Evolutionary conservation across 2,329 filamentous ascomycete genomes (phyloP).

Genomic region (Alternaria hordeiaustralica): DNA sequence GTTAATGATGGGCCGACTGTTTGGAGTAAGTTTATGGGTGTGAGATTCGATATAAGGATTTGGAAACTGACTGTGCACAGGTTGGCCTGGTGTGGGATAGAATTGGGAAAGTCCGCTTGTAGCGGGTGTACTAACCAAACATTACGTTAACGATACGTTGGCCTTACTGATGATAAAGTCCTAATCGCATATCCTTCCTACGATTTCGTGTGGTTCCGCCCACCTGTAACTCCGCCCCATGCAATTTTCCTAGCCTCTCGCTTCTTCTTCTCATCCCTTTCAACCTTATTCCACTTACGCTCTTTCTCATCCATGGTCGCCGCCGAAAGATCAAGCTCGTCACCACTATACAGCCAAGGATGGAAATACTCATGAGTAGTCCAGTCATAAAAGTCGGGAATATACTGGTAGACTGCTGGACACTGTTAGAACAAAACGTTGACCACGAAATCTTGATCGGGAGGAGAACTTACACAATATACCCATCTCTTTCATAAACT

Average conservation of each 20-base stretch:
- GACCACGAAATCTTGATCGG: background rate
- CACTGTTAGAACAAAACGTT: background rate
- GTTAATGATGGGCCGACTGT: slow-evolving; percentile 49
- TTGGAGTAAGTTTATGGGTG: slow-evolving; percentile 49
- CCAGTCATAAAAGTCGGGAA: background rate
- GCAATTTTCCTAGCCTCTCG: background rate
- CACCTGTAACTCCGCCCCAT: background rate
- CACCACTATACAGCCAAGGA: background rate
- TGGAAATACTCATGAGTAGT: background rate
- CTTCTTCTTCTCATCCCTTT: background rate
- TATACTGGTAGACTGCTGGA: background rate
- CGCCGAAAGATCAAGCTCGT: background rate
- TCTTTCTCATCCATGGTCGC: background rate
- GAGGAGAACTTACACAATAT: background rate
- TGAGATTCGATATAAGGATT: no score
- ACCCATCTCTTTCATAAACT: background rate
- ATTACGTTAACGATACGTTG: background rate
- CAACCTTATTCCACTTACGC: background rate
- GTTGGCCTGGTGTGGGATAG: slow-evolving; percentile 7
- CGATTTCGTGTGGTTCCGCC: background rate
- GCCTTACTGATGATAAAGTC: background rate
- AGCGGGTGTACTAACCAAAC: background rate
- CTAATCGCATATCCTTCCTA: background rate
- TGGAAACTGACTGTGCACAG: background rate
- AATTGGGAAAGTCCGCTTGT: background rate